Conservation (phyloP, 2,329 filamentous ascomycete genomes). For the Zymoseptoria brevis region DNA sequence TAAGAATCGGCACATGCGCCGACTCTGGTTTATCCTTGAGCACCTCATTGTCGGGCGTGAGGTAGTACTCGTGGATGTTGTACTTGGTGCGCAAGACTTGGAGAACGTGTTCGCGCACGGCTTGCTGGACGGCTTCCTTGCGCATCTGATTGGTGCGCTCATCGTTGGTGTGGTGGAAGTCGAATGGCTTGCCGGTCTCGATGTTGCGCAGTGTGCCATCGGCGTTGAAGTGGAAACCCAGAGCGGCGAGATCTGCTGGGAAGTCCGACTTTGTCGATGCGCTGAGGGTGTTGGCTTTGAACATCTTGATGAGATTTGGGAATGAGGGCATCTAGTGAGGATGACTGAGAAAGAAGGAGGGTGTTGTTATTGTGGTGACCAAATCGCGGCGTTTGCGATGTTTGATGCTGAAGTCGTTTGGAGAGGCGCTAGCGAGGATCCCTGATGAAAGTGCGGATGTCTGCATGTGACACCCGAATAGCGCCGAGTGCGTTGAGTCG, state of each 20-base stretch:
- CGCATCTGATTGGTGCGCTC: conserved; percentile 70
- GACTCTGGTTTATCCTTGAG: conserved; percentile 26
- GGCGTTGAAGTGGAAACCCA: conserved; percentile 52
- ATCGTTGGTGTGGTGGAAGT: conserved; percentile 66
- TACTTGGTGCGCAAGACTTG: conserved; percentile 8
- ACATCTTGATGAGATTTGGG: background rate
- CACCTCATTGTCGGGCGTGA: conserved; percentile 14
- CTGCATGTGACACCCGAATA: background rate
- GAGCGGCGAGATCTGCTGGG: conserved; percentile 54
- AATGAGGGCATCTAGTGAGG: background rate
- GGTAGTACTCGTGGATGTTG: conserved; percentile 19
- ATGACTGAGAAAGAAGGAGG: background rate
- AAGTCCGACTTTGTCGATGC: conserved; percentile 66
- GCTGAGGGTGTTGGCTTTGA: conserved; percentile 34
- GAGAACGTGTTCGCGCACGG: conserved; percentile 21
- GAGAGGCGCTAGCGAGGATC: background rate
- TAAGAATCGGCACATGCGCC: conserved; percentile 63
- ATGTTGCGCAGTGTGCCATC: conserved; percentile 15
- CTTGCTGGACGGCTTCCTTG: conserved; percentile 55
- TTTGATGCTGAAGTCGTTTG: background rate
- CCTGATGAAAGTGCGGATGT: background rate
- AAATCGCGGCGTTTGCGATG: background rate
- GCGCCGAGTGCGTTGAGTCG: background rate
- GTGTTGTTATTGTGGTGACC: background rate
- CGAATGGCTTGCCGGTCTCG: conserved; percentile 58